Evolutionary conservation across 2,329 filamentous ascomycete genomes (phyloP).

Genomic region (Furcasterigmium sp.): DNA sequence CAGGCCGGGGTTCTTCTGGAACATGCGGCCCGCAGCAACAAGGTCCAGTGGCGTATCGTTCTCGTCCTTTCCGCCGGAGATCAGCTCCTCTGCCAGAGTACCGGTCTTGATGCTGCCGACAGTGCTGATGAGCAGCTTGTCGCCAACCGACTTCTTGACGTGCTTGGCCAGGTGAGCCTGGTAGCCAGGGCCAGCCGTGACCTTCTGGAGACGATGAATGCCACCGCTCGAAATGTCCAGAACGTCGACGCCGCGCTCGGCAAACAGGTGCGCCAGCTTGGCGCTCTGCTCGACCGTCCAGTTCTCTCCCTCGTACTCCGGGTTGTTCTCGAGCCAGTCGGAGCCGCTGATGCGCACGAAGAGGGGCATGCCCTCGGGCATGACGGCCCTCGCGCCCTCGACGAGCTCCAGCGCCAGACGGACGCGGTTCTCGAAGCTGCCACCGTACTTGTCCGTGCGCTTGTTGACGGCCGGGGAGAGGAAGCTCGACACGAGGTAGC

Average conservation of each 20-base stretch:
- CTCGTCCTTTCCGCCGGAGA: conserved; percentile 16
- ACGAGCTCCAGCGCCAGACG: conserved; percentile 58
- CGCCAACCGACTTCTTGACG: conserved; percentile 61
- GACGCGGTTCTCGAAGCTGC: conserved; percentile 34
- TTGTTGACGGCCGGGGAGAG: conserved; percentile 41
- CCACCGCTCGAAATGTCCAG: conserved; percentile 65
- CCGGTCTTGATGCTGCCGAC: conserved; percentile 36
- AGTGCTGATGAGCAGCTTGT: conserved; percentile 49
- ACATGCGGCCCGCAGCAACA: conserved; percentile 38
- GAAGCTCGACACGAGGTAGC: conserved; percentile 50
- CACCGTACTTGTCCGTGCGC: conserved; percentile 45
- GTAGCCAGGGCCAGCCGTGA: conserved; percentile 53
- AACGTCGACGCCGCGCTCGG: conserved; percentile 60
- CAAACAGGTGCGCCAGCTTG: conserved; percentile 57
- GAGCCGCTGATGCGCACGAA: conserved; percentile 67
- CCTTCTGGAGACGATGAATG: conserved; percentile 47
- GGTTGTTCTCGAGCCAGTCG: conserved; percentile 65
- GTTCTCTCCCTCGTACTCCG: conserved; percentile 45
- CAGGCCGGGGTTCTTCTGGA: conserved; percentile 48
- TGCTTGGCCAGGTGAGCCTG: conserved; percentile 61
- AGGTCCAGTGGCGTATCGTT: conserved; percentile 37
- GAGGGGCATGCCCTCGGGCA: conserved; percentile 64
- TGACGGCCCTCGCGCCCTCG: conserved; percentile 53
- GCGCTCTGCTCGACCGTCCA: conserved; percentile 65
- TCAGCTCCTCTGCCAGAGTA: conserved; percentile 34